Conservation (phyloP, 2,329 filamentous ascomycete species). For the Metarhizium anisopliae region DNA sequence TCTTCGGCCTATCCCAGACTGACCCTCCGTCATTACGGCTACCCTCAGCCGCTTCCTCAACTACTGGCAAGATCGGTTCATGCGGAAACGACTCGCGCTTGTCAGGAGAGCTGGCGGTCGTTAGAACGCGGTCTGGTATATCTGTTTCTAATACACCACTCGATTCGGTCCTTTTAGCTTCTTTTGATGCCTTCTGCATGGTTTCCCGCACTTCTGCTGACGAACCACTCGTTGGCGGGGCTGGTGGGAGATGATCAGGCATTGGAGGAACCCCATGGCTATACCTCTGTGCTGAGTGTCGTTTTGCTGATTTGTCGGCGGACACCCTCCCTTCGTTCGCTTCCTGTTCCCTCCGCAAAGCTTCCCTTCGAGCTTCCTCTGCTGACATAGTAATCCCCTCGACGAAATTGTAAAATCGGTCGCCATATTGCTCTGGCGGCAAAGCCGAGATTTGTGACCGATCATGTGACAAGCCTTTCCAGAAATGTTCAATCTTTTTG, state of each 20-base stretch:
- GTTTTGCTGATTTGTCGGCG: slow-evolving; percentile 22
- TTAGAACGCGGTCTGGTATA: slow-evolving; percentile 53
- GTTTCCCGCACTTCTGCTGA: slow-evolving; percentile 31
- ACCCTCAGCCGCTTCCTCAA: slow-evolving; percentile 81
- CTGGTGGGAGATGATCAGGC: slow-evolving; percentile 36
- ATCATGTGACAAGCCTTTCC: slow-evolving; percentile 83
- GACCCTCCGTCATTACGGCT: slow-evolving; percentile 37
- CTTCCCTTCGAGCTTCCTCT: slow-evolving; percentile 71
- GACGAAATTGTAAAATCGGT: slow-evolving; percentile 90
- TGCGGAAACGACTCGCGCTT: slow-evolving; percentile 48
- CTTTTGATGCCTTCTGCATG: slow-evolving; percentile 29
- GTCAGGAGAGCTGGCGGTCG: slow-evolving; percentile 27
- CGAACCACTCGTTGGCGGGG: slow-evolving; percentile 21
- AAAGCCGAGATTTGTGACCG: slow-evolving; percentile 86
- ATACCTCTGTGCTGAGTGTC: slow-evolving; percentile 25
- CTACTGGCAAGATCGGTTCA: slow-evolving; percentile 61
- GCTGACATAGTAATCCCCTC: slow-evolving; percentile 80
- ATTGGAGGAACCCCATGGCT: slow-evolving; percentile 31
- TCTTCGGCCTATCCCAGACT: slow-evolving; percentile 29
- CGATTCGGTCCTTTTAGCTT: slow-evolving; percentile 25
- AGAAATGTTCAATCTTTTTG: slow-evolving; percentile 93
- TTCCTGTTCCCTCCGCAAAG: slow-evolving; percentile 49
- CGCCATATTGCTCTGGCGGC: slow-evolving; percentile 81
- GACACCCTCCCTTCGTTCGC: slow-evolving; percentile 32
- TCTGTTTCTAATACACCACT: slow-evolving; percentile 33